A percentile compares a stretch with the other conserved stretches of the same genome.
phyloP scores from a whole-genome alignment of 805 yeast species.

The Yamadazyma scolyti region DNA sequence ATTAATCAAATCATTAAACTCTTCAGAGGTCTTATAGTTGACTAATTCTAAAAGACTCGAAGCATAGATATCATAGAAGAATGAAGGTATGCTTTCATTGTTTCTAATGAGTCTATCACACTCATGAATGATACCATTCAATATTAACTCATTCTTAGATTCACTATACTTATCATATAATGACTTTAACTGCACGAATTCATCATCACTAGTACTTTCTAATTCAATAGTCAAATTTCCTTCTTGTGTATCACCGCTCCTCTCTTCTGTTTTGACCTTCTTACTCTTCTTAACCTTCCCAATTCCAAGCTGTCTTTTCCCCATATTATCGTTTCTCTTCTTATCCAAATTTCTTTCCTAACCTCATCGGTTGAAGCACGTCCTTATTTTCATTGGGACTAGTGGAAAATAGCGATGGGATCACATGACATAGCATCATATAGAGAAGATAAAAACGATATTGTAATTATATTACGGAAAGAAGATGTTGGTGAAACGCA shows the following conservation, averaged over 20 bases:
- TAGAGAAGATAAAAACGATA: too few relatives aligned
- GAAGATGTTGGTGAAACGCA: slow-evolving; percentile 34
- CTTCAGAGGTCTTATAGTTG: slow-evolving; percentile 37
- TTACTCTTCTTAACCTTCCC: slow-evolving; percentile 45
- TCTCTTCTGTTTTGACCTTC: slow-evolving; percentile 14
- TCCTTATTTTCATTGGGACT: background rate
- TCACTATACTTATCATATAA: slow-evolving; percentile 62
- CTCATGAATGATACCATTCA: slow-evolving; percentile 89
- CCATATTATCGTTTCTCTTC: slow-evolving; percentile 11
- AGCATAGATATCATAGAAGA: slow-evolving; percentile 73
- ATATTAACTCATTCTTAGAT: slow-evolving; percentile 57
- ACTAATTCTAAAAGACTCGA: slow-evolving; percentile 65
- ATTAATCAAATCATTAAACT: slow-evolving; percentile 43
- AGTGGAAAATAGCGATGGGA: background rate
- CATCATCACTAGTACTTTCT: slow-evolving; percentile 71
- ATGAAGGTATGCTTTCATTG: slow-evolving; percentile 30
- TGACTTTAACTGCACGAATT: slow-evolving; percentile 69
- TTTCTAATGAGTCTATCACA: slow-evolving; percentile 75
- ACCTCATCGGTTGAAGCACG: background rate
- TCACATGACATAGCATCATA: slow-evolving; percentile 5
- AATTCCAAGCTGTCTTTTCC: slow-evolving; percentile 36
- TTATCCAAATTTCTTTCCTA: background rate
- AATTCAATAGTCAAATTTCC: slow-evolving; percentile 53
- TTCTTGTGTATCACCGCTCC: too few relatives aligned
- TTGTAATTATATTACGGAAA: background rate